A percentile compares a stretch with the other conserved stretches of the same genome.
Evolutionary conservation across 2,329 filamentous ascomycete species (phyloP).

Genomic region (Penicillium sp.): DNA sequence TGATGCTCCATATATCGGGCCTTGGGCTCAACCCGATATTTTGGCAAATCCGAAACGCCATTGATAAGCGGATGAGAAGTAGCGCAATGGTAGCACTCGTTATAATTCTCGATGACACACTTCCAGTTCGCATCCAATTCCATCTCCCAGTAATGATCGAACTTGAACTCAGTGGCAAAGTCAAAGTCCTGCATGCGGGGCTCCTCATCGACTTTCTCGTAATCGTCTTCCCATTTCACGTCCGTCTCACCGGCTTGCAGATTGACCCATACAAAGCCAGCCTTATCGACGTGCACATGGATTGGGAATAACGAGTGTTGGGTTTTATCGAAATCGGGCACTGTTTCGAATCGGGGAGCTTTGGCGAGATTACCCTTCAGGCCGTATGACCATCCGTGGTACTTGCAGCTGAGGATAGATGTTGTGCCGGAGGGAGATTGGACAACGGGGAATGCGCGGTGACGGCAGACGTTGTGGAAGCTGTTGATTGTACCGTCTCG

Average conservation of each 20-base stretch:
- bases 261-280: conserved; percentile 28
- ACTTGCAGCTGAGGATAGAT: conserved; percentile 23
- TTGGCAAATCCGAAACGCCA: conserved; percentile 52
- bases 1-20: conserved; percentile 52
- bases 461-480: conserved; percentile 28
- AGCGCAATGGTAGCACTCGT: conserved; percentile 29
- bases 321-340: conserved; percentile 19
- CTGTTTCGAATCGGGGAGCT: conserved; percentile 23
- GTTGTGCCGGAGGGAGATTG: conserved; percentile 14
- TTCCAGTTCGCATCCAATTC: conserved; percentile 27
- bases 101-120: conserved; percentile 26
- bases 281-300: conserved; percentile 21
- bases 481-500: conserved; percentile 17
- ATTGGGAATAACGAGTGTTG: conserved; percentile 20
- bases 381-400: conserved; percentile 28
- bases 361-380: conserved; percentile 26
- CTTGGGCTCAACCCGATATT: conserved; percentile 54
- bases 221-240: conserved; percentile 22
- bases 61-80: conserved; percentile 27
- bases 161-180: conserved; percentile 21
- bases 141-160: conserved; percentile 29
- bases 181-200: conserved; percentile 25
- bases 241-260: conserved; percentile 20
- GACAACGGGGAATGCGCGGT: conserved; percentile 22
- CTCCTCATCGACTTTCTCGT: conserved; percentile 18